Evolutionary conservation across 2,329 filamentous ascomycete species (phyloP), one percentile per base, ranked within the genome.

Genomic region (Furcasterigmium sp.): DNA sequence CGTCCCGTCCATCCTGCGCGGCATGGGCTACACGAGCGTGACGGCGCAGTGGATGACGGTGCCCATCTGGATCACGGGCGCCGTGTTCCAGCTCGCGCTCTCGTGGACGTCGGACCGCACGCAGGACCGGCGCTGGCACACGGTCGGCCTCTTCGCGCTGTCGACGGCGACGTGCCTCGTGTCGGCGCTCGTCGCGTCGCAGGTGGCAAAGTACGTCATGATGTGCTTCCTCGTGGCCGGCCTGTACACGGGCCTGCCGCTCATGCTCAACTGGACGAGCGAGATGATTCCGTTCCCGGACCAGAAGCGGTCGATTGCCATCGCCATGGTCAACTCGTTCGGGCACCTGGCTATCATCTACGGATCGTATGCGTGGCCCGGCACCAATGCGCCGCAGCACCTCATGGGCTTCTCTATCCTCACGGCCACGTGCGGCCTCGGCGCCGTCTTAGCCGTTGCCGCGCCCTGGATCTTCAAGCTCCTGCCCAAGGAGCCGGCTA

Each of bases 321-420:
- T 67, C 46, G 64, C 65, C 19, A 63, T 68, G 42, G 63, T 63
- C 20, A 67, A 67, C 41, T 64, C 61, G 44, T 53, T 65, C 41
- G 60, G 55, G 35, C 60, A 63, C 42, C 46, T 52, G 15, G 61
- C 59, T 38, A 63, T 65, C 45, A 65, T 62, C 61, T 67, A 64
- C 42, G 64, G 58, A 37, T 61, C 62, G 0, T 65, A 66, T 51
- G 67, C 67, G 37, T 58, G 50, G 46, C 53, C 55, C 4, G 46
- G 41, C 11, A 41, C 47, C 25, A 51, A 58, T 14, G 53, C 53
- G 49, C 54, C 55, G 1, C 53, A 44, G 28, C 56, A 58, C 41
- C 46, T 44, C 26, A 44, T 39, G 38, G 47, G 49, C 7, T 49
- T 51, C 21, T 30, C 45, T 13, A 42, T 41, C 4, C 42, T 41